Evolutionary conservation across 352 stramenopile genomes (phyloP).

Genomic region (Phytopythium boreale): DNA sequence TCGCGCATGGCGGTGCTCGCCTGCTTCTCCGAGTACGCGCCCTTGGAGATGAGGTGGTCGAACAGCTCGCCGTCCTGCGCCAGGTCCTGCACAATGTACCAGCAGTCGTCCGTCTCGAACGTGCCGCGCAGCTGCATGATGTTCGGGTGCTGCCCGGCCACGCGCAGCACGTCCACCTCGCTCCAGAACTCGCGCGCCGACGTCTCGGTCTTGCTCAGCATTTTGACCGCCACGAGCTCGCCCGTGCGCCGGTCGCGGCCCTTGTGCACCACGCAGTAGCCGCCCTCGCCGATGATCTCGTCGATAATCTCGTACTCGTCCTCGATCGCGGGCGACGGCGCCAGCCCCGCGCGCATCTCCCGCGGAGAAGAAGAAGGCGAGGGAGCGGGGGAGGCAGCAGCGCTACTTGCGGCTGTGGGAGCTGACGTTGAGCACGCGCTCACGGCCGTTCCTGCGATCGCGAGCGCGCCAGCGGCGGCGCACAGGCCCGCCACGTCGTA

Average conservation of each 20-base stretch:
- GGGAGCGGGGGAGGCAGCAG: neutral
- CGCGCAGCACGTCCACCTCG: conserved; percentile 74
- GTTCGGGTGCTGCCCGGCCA: conserved; percentile 69
- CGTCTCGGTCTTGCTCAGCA: conserved; percentile 74
- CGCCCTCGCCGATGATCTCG: conserved; percentile 78
- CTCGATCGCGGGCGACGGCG: conserved; percentile 34
- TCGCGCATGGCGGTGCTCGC: conserved; percentile 67
- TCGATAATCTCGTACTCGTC: conserved; percentile 75
- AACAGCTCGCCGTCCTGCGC: conserved; percentile 86
- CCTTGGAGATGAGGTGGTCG: conserved; percentile 82
- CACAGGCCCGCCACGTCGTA: conserved; percentile 4
- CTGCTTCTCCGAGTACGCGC: conserved; percentile 84
- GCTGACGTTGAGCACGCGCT: neutral
- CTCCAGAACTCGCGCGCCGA: conserved; percentile 81
- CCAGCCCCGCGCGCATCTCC: neutral
- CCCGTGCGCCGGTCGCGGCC: conserved; percentile 58
- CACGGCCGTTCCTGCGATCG: conserved; percentile 1
- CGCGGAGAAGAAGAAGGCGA: neutral
- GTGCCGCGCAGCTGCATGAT: conserved; percentile 76
- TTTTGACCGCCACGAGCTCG: conserved; percentile 77
- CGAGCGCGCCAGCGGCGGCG: neutral
- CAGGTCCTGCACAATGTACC: conserved; percentile 84
- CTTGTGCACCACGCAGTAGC: conserved; percentile 78
- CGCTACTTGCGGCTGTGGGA: neutral
- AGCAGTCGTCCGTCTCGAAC: conserved; percentile 68